Base-by-base conservation (phyloP, 2,329 filamentous ascomycete species). In the Trichoderma afroharzianum region DNA sequence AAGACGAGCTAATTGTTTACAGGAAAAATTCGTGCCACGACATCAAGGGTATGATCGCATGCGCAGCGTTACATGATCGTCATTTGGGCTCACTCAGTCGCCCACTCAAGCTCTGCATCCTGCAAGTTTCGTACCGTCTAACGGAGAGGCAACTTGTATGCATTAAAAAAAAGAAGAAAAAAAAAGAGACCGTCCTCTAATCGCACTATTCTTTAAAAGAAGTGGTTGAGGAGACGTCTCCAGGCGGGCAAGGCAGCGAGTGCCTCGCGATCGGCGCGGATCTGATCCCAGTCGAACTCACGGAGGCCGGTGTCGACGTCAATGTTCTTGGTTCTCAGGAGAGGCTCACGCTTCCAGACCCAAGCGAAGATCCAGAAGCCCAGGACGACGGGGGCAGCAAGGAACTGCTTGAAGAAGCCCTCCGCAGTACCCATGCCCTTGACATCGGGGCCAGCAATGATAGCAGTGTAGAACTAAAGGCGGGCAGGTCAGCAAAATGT, bases 251-350 rank as follows among this genome's bases (percentile, higher is more conserved):
- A 85, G 4, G 80, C 76, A 18, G 85, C 86, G 24, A 88, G 78
- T 79, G 83, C 78, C 47, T 82, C 85, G 33, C 85, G 83, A 76
- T 86, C 83, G 47, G 81, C 85, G 78, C 90, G 86, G 80, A 91
- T 90, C 53, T 82, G 82, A 12, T 91, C 88, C 88, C 88, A 92
- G 78, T 92, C 87, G 71, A 91, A 85, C 80, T 89, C 87, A 74
- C 90, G 86, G 71, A 90, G 87, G 66, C 89, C 90, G 69, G 85
- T 87, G 78, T 93, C 90, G 70, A 93, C 84, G 75, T 93, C 91
- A 74, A 93, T 92, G 73, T 92, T 82, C 39, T 83, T 78, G 2
- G 86, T 83, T 43, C 80, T 84, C 72, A 91, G 82, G 87, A 88
- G 92, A 26, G 87, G 87, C 63, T 84, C 80, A 62, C 89, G 83